Evolutionary conservation across 1,284 basidiomycete genomes (phyloP), one percentile per base, ranked within the genome.

Genomic region (Lentinula novae-zelandiae): DNA sequence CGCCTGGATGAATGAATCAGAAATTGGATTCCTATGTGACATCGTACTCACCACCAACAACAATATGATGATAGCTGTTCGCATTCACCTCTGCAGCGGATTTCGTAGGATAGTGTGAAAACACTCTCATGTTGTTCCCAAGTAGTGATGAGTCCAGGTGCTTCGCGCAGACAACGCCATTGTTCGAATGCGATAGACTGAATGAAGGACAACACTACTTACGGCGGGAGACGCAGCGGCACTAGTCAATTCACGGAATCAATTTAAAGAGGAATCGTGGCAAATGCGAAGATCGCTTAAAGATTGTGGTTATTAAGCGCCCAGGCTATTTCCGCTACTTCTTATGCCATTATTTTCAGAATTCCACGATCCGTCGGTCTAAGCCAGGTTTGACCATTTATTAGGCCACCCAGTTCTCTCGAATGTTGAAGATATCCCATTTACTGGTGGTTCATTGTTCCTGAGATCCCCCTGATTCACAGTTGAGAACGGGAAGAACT

Each of bases 41-140:
- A 50, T 17, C 22, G 9, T 4, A 65, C 69, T 20, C 46, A 67
- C 70, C 70, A 22, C 71, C 70, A 55, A 72, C 64, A 22, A 72
- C 64, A 17, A 71, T 66, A 52, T 69, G 71, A 53, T 72, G 69
- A 60, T 68, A 71, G n/a, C 53, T 36, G 20, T 36, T 53, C 9
- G 52, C 46, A 9, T 52, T 27, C 8, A 57, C 34, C 13, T 39
- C 53, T 49, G 36, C 36, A 3, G 49, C n/a, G 31, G 44, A 42
- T 20, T 42, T 55, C n/a, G 38, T 49, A 17, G 52, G 54, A 31
- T 56, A 51, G 20, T 15, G 36, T n/a, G 56, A 48, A 22, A 48
- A 57, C 8, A 48, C n/a, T 22, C 36, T 27, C 53, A 55, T 55
- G 12, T 48, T 50, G 49, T 13, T 7, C n/a, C 5, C 13, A 42